Evolutionary conservation across 768 basidiomycete species (phyloP).

Genomic region (Lentinula detonsa): DNA sequence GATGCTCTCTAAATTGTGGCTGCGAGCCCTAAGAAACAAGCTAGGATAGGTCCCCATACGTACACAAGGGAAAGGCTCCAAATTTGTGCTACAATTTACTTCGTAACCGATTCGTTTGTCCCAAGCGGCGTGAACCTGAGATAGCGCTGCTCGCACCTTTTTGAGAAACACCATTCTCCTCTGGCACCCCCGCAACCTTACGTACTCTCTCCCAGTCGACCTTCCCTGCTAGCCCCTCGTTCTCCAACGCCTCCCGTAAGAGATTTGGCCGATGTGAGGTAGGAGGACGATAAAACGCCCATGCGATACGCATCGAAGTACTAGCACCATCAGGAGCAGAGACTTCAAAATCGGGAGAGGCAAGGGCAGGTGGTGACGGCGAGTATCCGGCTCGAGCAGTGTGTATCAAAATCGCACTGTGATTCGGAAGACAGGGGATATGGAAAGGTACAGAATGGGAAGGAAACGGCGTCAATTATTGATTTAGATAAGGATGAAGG

Average conservation of each 20-base stretch:
- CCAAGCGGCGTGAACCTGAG: too few species aligned
- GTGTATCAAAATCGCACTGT: slow-evolving; percentile 39
- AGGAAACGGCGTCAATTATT: not conserved
- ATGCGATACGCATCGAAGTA: slow-evolving; percentile 2
- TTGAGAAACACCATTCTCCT: not conserved
- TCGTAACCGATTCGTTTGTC: too few species aligned
- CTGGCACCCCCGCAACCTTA: not conserved
- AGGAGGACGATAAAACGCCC: slow-evolving; percentile 1
- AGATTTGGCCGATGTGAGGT: not conserved
- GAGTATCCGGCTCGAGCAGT: slow-evolving; percentile 40
- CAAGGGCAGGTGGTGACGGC: slow-evolving; percentile 21
- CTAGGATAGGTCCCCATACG: too few species aligned
- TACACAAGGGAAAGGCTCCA: too few species aligned
- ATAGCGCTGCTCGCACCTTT: too few species aligned
- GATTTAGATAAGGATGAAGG: not conserved
- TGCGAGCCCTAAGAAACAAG: too few species aligned
- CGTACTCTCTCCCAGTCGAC: slow-evolving; percentile 1
- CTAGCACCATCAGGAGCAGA: slow-evolving; percentile 19
- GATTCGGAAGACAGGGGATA: too few species aligned
- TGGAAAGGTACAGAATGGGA: not conserved
- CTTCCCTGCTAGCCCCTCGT: not conserved
- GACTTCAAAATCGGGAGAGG: slow-evolving; percentile 31
- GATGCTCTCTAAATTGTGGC: too few species aligned
- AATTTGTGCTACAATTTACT: too few species aligned
- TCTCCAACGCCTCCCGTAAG: not conserved